Evolutionary conservation across 352 stramenopile genomes (phyloP).

Genomic region (Albugo laibachii): DNA sequence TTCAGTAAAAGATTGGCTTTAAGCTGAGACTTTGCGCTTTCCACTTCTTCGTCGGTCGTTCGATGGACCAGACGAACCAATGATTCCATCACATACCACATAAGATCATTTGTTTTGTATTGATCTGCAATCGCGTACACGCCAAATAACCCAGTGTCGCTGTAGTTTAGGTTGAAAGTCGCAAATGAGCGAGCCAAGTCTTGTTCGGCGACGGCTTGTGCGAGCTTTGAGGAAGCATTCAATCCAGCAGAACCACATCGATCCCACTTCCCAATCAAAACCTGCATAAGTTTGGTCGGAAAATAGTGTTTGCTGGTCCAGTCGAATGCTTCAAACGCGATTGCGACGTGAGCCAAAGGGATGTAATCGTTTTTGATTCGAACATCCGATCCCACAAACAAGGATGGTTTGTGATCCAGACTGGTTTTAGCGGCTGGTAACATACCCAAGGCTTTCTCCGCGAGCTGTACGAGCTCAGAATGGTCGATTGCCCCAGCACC

Average conservation of each 20-base stretch:
- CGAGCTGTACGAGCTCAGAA: conserved; percentile 89
- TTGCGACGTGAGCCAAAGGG: conserved; percentile 86
- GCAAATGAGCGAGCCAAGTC: conserved; percentile 95
- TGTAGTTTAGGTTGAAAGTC: conserved; percentile 99
- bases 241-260: conserved; percentile 81
- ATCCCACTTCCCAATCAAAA: conserved; percentile 83
- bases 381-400: conserved; percentile 81
- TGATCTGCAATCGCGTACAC: conserved; percentile 92
- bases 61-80: conserved; percentile 91
- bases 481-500: conserved; percentile 96
- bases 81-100: conserved; percentile 88
- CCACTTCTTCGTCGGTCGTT: conserved; percentile 93
- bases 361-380: conserved; percentile 80
- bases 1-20: conserved; percentile 99
- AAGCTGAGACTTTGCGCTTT: conserved; percentile 95
- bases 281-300: conserved; percentile 97
- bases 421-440: conserved; percentile 47
- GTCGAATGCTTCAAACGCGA: conserved; percentile 95
- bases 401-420: conserved; percentile 35
- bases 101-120: conserved; percentile 91
- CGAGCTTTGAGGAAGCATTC: conserved; percentile 92
- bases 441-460: conserved; percentile 91
- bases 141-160: conserved; percentile 98
- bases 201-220: conserved; percentile 89
- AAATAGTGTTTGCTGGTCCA: conserved; percentile 98